These are phyloP conservation scores for Oidiodendron maius DNA, from an alignment of 495 filamentous ascomycete species.

Conservation along the genomic window DNA sequence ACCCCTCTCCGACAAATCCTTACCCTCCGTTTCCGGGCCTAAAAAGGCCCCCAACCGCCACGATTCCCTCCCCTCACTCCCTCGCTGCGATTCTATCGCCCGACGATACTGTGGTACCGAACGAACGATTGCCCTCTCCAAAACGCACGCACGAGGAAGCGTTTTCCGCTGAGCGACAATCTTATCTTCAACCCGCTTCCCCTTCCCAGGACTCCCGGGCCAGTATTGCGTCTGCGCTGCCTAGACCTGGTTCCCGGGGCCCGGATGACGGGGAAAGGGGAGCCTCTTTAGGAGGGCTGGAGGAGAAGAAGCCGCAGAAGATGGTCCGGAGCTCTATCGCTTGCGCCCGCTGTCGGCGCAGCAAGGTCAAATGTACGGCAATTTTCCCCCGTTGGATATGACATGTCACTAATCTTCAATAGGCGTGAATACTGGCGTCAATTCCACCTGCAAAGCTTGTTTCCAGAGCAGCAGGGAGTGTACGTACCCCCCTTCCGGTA, in stretches of 20 bases:
- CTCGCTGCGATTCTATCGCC: conserved; percentile 28
- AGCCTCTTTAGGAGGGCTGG: conserved; percentile 25
- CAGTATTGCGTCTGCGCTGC: conserved; percentile 11
- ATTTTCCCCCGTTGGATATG: not conserved
- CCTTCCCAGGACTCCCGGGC: conserved; percentile 11
- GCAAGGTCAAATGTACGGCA: conserved; percentile 65
- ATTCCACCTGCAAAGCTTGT: conserved; percentile 72
- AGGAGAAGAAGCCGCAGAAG: conserved; percentile 42
- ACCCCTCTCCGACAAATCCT: not conserved
- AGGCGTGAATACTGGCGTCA: conserved; percentile 63
- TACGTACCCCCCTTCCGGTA: conserved; percentile 60
- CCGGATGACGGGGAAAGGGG: conserved; percentile 21
- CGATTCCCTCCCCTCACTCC: conserved; percentile 25
- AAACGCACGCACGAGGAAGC: conserved; percentile 25
- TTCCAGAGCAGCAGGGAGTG: conserved; percentile 71
- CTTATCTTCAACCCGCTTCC: conserved; percentile 20
- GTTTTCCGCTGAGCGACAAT: conserved; percentile 15
- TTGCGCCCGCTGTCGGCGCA: conserved; percentile 70
- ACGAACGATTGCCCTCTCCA: conserved; percentile 17
- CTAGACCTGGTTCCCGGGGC: conserved; percentile 6
- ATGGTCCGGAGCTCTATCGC: conserved; percentile 76
- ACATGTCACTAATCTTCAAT: not conserved
- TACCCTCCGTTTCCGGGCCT: conserved; percentile 13
- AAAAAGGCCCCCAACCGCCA: conserved; percentile 22
- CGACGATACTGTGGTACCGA: conserved; percentile 11